A percentile compares a stretch with the other conserved stretches of the same genome.
phyloP scores from a whole-genome alignment of 2,329 filamentous ascomycete genomes.

The Diplodia scrobiculata region DNA sequence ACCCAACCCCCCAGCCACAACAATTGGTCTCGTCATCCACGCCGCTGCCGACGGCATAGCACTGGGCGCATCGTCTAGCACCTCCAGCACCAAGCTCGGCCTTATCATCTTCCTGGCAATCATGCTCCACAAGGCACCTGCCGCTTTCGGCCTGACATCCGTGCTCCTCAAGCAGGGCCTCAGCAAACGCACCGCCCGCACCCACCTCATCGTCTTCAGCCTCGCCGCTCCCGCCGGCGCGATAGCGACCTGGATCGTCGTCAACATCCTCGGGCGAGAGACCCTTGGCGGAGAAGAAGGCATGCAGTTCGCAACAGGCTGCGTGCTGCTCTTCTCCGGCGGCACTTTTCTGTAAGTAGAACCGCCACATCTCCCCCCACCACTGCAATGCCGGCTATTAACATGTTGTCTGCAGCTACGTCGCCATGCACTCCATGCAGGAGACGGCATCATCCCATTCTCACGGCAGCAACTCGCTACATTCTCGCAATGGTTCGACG shows the following conservation, averaged over 20 bases:
- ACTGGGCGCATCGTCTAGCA: constrained; percentile 76
- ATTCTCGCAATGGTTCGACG: constrained; percentile 49
- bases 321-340: constrained; percentile 89
- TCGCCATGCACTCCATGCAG: constrained; percentile 98
- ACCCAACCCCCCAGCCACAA: constrained; percentile 56
- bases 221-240: constrained; percentile 86
- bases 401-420: constrained; percentile 64
- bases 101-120: constrained; percentile 95
- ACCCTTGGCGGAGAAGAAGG: constrained; percentile 60
- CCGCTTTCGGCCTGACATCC: constrained; percentile 90
- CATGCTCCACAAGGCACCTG: constrained; percentile 96
- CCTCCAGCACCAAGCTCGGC: constrained; percentile 66
- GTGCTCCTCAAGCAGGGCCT: constrained; percentile 88
- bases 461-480: constrained; percentile 39
- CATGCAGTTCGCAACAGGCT: constrained; percentile 85
- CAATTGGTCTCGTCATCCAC: constrained; percentile 92
- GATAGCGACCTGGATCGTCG: constrained; percentile 76
- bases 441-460: constrained; percentile 57
- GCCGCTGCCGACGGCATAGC: constrained; percentile 94
- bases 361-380: neutral
- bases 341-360: constrained; percentile 85
- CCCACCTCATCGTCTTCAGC: constrained; percentile 87
- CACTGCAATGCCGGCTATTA: neutral
- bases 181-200: constrained; percentile 79
- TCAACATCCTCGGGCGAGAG: constrained; percentile 70